phyloP scores from a whole-genome alignment of 164 flowering plant species.

The Nelumbo lutea region DNA sequence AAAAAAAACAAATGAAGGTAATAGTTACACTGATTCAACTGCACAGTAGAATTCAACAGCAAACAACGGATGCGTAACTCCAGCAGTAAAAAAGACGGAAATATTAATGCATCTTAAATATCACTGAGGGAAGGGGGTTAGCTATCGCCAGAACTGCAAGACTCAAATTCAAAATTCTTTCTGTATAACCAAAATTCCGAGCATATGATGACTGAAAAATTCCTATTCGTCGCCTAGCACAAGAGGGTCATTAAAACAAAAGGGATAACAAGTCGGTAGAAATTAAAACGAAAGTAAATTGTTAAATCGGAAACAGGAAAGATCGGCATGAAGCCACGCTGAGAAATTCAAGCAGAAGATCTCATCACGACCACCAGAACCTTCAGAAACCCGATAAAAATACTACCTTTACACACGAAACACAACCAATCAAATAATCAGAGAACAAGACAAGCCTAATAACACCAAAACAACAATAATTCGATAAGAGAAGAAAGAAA shows the following conservation, averaged over 20 bases:
- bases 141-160: not conserved
- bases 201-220: not conserved
- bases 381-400: not conserved
- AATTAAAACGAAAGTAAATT: not conserved
- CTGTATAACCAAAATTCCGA: not conserved
- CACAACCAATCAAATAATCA: slow-evolving; percentile 17
- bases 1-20: not conserved
- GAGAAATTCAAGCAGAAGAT: not conserved
- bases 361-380: not conserved
- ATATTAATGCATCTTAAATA: not conserved
- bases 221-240: not conserved
- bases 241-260: not conserved
- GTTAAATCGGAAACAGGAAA: not conserved
- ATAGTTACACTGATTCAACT: not conserved
- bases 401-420: not conserved
- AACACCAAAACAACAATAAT: slow-evolving; percentile 1
- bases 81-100: not conserved
- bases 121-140: not conserved
- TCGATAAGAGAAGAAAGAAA: not conserved
- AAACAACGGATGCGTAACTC: not conserved
- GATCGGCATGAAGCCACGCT: not conserved
- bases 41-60: not conserved
- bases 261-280: not conserved
- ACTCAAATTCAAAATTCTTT: not conserved
- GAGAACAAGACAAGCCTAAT: not conserved